phyloP scores from a whole-genome alignment of 805 yeast species.

The Scheffersomyces stipitis region DNA sequence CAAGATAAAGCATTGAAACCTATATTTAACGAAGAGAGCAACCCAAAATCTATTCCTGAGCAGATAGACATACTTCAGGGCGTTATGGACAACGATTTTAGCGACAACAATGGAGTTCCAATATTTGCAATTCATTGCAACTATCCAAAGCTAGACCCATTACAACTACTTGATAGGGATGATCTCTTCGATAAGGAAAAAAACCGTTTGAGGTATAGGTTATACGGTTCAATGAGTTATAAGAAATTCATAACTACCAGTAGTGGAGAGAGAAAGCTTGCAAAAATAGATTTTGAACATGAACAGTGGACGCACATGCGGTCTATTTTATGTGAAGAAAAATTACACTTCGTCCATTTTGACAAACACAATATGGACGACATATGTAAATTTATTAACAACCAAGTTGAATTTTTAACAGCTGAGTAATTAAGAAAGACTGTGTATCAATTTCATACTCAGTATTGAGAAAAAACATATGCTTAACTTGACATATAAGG shows the following conservation, averaged over 20 bases:
- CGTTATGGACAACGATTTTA: constrained; percentile 16
- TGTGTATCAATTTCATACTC: no score
- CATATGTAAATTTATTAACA: constrained; percentile 25
- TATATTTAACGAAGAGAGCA: constrained; percentile 2
- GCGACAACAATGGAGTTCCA: constrained; percentile 16
- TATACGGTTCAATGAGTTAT: constrained; percentile 25
- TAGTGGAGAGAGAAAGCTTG: constrained; percentile 1
- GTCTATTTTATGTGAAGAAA: constrained; percentile 24
- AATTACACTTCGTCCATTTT: constrained; percentile 24
- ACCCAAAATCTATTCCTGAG: constrained; percentile 14
- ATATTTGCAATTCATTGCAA: constrained; percentile 35
- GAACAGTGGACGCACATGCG: constrained; percentile 32
- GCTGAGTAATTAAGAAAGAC: no score
- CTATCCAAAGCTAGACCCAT: constrained; percentile 37
- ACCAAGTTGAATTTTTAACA: constrained; percentile 27
- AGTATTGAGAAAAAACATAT: no score
- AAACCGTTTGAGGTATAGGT: constrained; percentile 24
- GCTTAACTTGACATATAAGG: no score
- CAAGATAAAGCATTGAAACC: constrained; percentile 6
- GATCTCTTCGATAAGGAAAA: constrained; percentile 26
- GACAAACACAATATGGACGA: constrained; percentile 16
- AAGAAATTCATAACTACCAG: constrained; percentile 7
- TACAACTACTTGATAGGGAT: constrained; percentile 19
- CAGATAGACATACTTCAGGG: constrained; percentile 25
- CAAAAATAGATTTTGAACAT: constrained; percentile 26